Base-by-base conservation (phyloP, 768 basidiomycete species). In the Auriculariales sp. region DNA sequence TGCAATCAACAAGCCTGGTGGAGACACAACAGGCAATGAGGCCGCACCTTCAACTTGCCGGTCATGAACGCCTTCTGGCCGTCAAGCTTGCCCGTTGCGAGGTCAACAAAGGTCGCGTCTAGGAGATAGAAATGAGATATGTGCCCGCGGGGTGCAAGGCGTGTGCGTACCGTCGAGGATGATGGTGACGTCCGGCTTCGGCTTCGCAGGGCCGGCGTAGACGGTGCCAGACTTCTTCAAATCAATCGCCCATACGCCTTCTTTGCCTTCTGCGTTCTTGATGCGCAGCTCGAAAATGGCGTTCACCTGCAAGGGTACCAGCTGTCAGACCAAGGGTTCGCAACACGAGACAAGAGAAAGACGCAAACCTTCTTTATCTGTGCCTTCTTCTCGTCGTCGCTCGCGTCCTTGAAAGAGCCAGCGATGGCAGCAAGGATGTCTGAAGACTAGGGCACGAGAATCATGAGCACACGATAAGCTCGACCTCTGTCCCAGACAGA, bases 51-150 rank as follows among this genome's bases (percentile, higher is more conserved):
- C 46, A 95, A 76, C 61, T 87, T 86, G 27, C 92, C 92, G 5
- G 85, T 87, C 86, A 97, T 89, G 70, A 92, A 95, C 19, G 91
- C 91, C 62, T 91, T 92, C 66, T 95, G 92, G 17, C 88, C 91
- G 57, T 86, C 89, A 39, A 84, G 69, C 83, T 88, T 85, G 59
- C 83, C 85, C 32, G 67, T 60, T 3, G 86, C 81, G 30, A 97
- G 70, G 33, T 81, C 73, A 28, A 70, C 63, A 59, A 91, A 80
- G 9, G 79, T 80, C 17, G 84, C 83, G 64, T 90, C 87, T 56
- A 28, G 3, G 28, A 15, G 17, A 44, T 12, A 34, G 42, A 29
- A 9, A n/a, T 29, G 24, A 11, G 6, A 28, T 29, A 10, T 25
- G 30, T 25, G 15, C 25, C 10, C 22, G 15, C 14, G 19, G 28